Conservation (phyloP, 2,329 filamentous ascomycete species). For the Ophiosphaerella korrae region DNA sequence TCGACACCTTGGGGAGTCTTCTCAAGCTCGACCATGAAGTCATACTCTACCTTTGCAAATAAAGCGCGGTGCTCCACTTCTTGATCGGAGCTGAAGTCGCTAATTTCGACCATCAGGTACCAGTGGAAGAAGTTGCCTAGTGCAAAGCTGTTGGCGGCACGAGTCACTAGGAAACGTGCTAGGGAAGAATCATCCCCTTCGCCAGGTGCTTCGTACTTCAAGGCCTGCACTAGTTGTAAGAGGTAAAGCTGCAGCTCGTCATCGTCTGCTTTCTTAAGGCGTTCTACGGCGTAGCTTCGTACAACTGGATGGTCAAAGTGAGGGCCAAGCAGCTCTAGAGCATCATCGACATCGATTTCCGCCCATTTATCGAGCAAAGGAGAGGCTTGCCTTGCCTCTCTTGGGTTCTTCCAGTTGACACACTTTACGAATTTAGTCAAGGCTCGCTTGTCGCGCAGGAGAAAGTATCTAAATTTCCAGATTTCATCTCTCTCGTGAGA, state of each 20-base stretch:
- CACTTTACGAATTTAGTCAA: slow-evolving; percentile 98
- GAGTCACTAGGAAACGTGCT: slow-evolving; percentile 84
- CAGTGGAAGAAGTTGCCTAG: slow-evolving; percentile 96
- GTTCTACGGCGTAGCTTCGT: slow-evolving; percentile 89
- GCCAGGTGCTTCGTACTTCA: slow-evolving; percentile 69
- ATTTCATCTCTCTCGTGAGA: slow-evolving; percentile 94
- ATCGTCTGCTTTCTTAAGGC: slow-evolving; percentile 89
- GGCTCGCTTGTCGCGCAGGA: slow-evolving; percentile 83
- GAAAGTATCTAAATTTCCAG: slow-evolving; percentile 96
- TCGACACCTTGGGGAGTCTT: slow-evolving; percentile 72
- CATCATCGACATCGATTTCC: slow-evolving; percentile 95
- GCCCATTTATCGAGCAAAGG: slow-evolving; percentile 92
- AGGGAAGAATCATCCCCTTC: slow-evolving; percentile 81
- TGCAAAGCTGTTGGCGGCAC: slow-evolving; percentile 85
- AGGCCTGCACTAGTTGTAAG: slow-evolving; percentile 89
- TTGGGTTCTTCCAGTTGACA: slow-evolving; percentile 87
- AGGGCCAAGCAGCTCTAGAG: slow-evolving; percentile 88
- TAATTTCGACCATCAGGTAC: slow-evolving; percentile 98
- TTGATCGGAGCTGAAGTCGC: slow-evolving; percentile 78
- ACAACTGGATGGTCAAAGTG: slow-evolving; percentile 89
- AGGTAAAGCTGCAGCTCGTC: slow-evolving; percentile 90
- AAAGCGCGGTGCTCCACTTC: slow-evolving; percentile 77
- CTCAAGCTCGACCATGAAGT: slow-evolving; percentile 90
- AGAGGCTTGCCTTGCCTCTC: slow-evolving; percentile 85
- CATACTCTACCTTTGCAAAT: slow-evolving; percentile 91